A percentile compares a stretch with the other conserved stretches of the same genome.
phyloP scores from a whole-genome alignment of 352 stramenopile species.

The Globisporangium abappressorium region DNA sequence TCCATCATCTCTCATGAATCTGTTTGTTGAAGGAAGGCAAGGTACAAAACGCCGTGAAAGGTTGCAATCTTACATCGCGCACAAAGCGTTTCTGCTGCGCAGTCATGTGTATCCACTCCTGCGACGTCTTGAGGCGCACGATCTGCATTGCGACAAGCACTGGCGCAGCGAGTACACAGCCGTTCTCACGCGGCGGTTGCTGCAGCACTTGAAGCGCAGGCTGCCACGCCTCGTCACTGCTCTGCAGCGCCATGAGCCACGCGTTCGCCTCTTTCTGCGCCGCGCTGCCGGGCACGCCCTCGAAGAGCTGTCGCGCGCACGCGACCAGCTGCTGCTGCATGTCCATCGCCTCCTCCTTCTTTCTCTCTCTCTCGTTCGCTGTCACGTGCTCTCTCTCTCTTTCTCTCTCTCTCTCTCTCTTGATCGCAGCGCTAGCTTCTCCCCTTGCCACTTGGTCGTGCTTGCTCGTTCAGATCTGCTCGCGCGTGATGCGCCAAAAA shows the following conservation, averaged over 20 bases:
- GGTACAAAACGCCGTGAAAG: not conserved
- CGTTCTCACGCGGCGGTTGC: constrained; percentile 20
- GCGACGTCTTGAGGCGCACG: constrained; percentile 57
- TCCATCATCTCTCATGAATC: not conserved
- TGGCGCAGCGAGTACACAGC: constrained; percentile 23
- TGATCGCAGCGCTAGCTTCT: not conserved
- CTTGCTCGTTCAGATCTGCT: not conserved
- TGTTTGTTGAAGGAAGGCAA: not conserved
- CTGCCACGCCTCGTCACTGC: constrained; percentile 50
- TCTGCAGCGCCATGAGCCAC: constrained; percentile 71
- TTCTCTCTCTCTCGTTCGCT: not conserved
- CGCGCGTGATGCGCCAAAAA: not conserved
- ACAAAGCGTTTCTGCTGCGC: constrained; percentile 37
- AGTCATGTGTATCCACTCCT: constrained; percentile 42
- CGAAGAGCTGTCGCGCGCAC: constrained; percentile 63
- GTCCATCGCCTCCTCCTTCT: constrained; percentile 8
- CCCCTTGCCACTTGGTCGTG: not conserved
- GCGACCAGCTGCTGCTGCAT: constrained; percentile 55
- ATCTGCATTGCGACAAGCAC: constrained; percentile 72
- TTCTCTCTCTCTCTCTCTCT: not conserved
- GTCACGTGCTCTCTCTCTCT: not conserved
- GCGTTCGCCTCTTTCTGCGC: constrained; percentile 57
- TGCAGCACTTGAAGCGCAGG: constrained; percentile 56
- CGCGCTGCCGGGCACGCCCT: constrained; percentile 47
- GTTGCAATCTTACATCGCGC: constrained; percentile 31